phyloP scores from a whole-genome alignment of 2,329 filamentous ascomycete species.

The Aspergillus sojae region DNA sequence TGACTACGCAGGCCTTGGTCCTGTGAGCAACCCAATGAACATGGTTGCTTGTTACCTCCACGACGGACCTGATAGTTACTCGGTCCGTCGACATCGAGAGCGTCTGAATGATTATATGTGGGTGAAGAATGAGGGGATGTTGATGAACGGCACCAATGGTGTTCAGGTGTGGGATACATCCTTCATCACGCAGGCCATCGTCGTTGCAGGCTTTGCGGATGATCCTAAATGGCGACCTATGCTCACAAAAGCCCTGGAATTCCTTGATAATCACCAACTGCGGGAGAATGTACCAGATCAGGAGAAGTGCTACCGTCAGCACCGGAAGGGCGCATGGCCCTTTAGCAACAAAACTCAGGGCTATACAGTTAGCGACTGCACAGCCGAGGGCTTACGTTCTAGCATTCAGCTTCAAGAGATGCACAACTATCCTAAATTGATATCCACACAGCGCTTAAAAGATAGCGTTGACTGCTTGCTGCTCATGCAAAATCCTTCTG shows the following conservation, averaged over 20 bases:
- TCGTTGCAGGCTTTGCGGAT: slow-evolving; percentile 76
- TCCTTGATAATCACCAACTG: slow-evolving; percentile 90
- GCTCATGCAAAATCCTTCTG: slow-evolving; percentile 84
- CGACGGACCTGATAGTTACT: slow-evolving; percentile 73
- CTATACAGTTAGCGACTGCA: slow-evolving; percentile 94
- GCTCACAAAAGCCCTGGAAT: slow-evolving; percentile 78
- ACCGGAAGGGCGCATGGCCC: slow-evolving; percentile 90
- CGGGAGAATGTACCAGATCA: slow-evolving; percentile 78
- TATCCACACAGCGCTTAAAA: slow-evolving; percentile 77
- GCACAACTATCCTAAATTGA: slow-evolving; percentile 70
- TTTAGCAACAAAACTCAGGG: slow-evolving; percentile 93
- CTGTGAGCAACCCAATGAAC: slow-evolving; percentile 90
- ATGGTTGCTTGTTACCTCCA: slow-evolving; percentile 81
- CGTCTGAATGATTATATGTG: slow-evolving; percentile 84
- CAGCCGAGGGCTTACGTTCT: slow-evolving; percentile 85
- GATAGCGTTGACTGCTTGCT: slow-evolving; percentile 90
- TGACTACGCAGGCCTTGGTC: slow-evolving; percentile 80
- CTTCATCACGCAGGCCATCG: slow-evolving; percentile 80
- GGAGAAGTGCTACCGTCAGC: slow-evolving; percentile 82
- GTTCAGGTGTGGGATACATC: slow-evolving; percentile 97
- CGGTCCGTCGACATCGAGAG: slow-evolving; percentile 76
- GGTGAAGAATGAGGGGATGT: slow-evolving; percentile 90
- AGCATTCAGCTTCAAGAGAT: slow-evolving; percentile 82
- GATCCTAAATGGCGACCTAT: slow-evolving; percentile 79
- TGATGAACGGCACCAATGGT: slow-evolving; percentile 96